Evolutionary conservation across 352 stramenopile genomes (phyloP).

Genomic region (Pythium myriotylum): DNA sequence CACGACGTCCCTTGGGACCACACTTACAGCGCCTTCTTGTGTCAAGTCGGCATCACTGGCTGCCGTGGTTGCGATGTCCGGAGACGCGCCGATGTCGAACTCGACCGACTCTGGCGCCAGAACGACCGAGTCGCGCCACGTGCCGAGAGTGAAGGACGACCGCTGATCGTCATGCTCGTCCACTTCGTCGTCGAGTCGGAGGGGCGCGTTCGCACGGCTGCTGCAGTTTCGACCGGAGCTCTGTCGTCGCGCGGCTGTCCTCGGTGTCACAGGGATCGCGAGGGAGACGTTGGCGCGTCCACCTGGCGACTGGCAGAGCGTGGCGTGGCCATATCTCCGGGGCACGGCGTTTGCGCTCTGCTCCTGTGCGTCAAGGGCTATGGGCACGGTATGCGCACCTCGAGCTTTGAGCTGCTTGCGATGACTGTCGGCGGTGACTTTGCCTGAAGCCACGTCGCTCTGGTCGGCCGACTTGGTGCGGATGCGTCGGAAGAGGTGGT

Average conservation of each 20-base stretch:
- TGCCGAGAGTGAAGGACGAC: conserved; percentile 27
- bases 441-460: background rate
- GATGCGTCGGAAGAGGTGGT: conserved; percentile 29
- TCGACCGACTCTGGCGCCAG: background rate
- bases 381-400: background rate
- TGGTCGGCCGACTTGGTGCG: conserved; percentile 23
- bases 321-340: background rate
- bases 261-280: conserved; percentile 39
- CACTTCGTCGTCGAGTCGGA: background rate
- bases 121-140: conserved; percentile 22
- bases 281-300: conserved; percentile 42
- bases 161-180: background rate
- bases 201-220: background rate
- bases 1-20: conserved; percentile 39
- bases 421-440: background rate
- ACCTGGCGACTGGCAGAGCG: conserved; percentile 39
- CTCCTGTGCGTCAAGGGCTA: too few relatives aligned
- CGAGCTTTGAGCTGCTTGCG: conserved; percentile 22
- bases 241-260: conserved; percentile 2
- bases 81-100: background rate
- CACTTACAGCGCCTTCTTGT: conserved; percentile 12
- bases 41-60: background rate
- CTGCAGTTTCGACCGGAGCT: background rate
- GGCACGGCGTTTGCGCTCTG: too few relatives aligned
- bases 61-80: background rate